Conservation (phyloP, 345 rosid species). For the Physaria fendleri region DNA sequence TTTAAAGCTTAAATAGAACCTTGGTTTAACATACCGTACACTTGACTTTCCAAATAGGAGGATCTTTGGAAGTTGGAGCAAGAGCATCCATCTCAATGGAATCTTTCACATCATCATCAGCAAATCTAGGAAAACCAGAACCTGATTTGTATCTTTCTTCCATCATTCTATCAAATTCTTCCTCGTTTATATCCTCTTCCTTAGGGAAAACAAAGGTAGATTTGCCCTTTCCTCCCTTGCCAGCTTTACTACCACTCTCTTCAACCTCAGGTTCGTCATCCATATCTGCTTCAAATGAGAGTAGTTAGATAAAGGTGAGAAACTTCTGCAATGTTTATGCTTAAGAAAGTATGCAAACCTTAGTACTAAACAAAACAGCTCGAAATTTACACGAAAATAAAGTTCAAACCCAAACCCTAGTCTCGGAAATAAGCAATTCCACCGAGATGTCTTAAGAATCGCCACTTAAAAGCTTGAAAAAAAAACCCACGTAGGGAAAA, state of each 20-base stretch:
- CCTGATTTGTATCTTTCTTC: slow-evolving; percentile 66
- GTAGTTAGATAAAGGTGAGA: background rate
- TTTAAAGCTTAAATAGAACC: background rate
- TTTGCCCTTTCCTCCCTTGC: slow-evolving; percentile 31
- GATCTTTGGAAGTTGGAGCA: slow-evolving; percentile 48
- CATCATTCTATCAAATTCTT: slow-evolving; percentile 75
- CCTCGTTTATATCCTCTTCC: slow-evolving; percentile 73
- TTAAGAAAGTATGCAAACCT: background rate
- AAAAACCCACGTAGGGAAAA: background rate
- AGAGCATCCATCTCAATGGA: slow-evolving; percentile 47
- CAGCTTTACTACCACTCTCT: slow-evolving; percentile 37
- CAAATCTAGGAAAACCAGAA: slow-evolving; percentile 42
- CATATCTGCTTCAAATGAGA: slow-evolving; percentile 34
- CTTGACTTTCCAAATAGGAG: slow-evolving; percentile 85
- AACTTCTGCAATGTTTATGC: background rate
- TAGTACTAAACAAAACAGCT: background rate
- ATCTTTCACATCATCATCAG: slow-evolving; percentile 57
- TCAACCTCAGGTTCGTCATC: slow-evolving; percentile 43
- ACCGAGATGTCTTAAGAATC: background rate
- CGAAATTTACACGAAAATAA: background rate
- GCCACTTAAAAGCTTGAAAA: background rate
- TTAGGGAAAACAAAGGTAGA: slow-evolving; percentile 54
- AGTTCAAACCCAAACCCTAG: slow-evolving; percentile 16
- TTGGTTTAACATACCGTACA: slow-evolving; percentile 51
- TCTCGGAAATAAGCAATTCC: background rate